Conservation (phyloP, 176 grass and related monocot genomes). For the Avena atlantica region DNA sequence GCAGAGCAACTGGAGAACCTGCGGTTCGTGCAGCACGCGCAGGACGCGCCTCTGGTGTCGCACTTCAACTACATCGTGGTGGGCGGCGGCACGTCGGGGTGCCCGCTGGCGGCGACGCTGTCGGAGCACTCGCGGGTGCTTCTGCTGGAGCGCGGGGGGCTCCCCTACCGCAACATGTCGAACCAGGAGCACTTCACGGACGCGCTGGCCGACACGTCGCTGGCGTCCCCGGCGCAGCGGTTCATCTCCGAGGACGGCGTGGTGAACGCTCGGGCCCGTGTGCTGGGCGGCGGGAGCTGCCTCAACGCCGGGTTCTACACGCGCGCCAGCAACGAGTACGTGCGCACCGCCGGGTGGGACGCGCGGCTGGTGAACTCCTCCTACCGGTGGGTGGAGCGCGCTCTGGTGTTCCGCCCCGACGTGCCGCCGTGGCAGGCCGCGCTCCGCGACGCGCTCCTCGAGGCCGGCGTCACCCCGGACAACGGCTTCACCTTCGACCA, state of each 20-base stretch:
- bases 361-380: constrained; percentile 58
- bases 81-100: constrained; percentile 80
- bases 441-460: constrained; percentile 72
- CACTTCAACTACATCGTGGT: constrained; percentile 77
- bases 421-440: constrained; percentile 73
- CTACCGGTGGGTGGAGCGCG: constrained; percentile 78
- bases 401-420: constrained; percentile 67
- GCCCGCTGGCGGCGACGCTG: constrained; percentile 81
- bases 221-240: constrained; percentile 44
- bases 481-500: constrained; percentile 93
- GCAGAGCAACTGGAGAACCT: constrained; percentile 49
- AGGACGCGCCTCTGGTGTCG: constrained; percentile 56
- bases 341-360: constrained; percentile 58
- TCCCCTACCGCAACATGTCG: constrained; percentile 53
- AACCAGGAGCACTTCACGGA: constrained; percentile 52
- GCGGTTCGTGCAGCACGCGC: constrained; percentile 46
- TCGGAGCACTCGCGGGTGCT: constrained; percentile 59
- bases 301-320: constrained; percentile 89
- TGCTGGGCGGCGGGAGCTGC: constrained; percentile 87
- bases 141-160: constrained; percentile 61
- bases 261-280: constrained; percentile 67
- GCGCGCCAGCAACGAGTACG: constrained; percentile 69
- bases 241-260: constrained; percentile 81
- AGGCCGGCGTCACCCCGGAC: constrained; percentile 70
- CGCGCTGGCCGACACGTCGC: constrained; percentile 51